phyloP scores from a whole-genome alignment of 768 basidiomycete species.

The Rhodotorula babjevae region DNA sequence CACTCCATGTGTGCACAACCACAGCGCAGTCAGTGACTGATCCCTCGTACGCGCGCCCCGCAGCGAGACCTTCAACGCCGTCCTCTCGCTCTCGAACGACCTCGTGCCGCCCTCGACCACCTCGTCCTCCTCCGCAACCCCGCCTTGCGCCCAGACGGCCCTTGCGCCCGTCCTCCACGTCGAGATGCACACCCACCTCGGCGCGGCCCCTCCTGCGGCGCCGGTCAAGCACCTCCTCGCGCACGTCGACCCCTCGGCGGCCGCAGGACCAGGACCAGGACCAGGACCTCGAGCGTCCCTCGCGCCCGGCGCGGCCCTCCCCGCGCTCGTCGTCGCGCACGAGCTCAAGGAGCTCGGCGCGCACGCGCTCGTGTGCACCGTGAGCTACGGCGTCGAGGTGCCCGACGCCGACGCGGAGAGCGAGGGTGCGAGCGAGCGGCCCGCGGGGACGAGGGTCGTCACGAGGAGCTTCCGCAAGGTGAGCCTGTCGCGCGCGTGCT shows the following conservation, averaged over 20 bases:
- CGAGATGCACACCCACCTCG: slow-evolving; percentile 75
- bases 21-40: too few relatives aligned
- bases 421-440: too few relatives aligned
- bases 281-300: too few relatives aligned
- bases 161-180: slow-evolving; percentile 58
- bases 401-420: slow-evolving; percentile 29
- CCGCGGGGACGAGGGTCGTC: slow-evolving; percentile 50
- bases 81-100: slow-evolving; percentile 58
- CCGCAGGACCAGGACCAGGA: too few relatives aligned
- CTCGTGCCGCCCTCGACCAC: slow-evolving; percentile 50
- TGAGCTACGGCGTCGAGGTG: slow-evolving; percentile 69
- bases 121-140: slow-evolving; percentile 66
- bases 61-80: slow-evolving; percentile 71
- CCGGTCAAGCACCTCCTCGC: too few relatives aligned
- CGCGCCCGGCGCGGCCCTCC: slow-evolving; percentile 45
- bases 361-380: slow-evolving; percentile 79
- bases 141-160: too few relatives aligned
- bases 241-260: too few relatives aligned
- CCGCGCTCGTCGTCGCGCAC: slow-evolving; percentile 65
- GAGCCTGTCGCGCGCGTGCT: too few relatives aligned
- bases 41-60: too few relatives aligned
- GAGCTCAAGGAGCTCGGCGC: slow-evolving; percentile 93
- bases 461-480: slow-evolving; percentile 60
- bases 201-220: too few relatives aligned
- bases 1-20: neutral